phyloP scores from a whole-genome alignment of 163 green algal species.

The Scenedesmus sp. region DNA sequence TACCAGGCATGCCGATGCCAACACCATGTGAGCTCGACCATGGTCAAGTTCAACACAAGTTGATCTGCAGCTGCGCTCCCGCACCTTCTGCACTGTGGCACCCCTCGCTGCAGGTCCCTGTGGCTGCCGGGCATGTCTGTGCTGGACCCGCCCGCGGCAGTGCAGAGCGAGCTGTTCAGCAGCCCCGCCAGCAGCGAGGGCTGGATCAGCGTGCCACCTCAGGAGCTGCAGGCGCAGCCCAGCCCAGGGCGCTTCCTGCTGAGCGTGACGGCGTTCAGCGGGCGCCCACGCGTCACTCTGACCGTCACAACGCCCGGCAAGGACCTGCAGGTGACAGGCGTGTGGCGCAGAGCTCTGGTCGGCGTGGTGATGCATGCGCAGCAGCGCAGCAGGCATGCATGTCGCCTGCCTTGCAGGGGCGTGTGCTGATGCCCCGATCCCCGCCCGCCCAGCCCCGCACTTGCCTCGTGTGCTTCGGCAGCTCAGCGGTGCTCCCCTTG shows the following conservation, averaged over 20 bases:
- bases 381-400: background rate
- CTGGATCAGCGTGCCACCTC: conserved; percentile 27
- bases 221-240: background rate
- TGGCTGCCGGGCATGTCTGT: conserved; percentile 17
- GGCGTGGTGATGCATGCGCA: background rate
- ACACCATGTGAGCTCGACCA: too few relatives aligned
- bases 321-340: background rate
- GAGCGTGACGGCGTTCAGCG: background rate
- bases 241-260: conserved; percentile 20
- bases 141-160: background rate
- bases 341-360: too few relatives aligned
- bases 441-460: too few relatives aligned
- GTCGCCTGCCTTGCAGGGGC: background rate
- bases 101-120: conserved; percentile 25
- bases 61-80: conserved; percentile 14
- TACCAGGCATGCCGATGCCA: too few relatives aligned
- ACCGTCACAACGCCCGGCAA: background rate
- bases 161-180: conserved; percentile 21
- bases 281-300: background rate
- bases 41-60: too few relatives aligned
- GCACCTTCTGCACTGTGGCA: background rate
- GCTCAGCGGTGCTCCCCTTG: too few relatives aligned
- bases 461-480: too few relatives aligned
- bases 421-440: too few relatives aligned
- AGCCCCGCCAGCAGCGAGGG: conserved; percentile 33